Evolutionary conservation across 768 basidiomycete genomes (phyloP).

Genomic region (Auriscalpium vulgare): DNA sequence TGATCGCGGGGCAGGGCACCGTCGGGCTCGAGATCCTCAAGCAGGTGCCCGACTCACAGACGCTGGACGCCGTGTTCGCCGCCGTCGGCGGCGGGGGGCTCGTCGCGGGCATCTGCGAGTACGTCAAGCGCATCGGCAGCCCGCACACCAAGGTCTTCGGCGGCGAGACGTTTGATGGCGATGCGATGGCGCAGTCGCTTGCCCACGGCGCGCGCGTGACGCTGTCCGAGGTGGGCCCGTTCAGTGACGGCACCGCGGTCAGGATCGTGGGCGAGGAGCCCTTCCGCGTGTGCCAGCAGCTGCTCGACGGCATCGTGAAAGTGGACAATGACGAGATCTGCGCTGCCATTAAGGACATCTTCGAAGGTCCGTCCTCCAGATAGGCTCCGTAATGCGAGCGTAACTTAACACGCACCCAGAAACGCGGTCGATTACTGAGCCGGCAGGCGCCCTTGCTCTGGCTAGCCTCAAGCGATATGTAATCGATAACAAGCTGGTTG

Average conservation of each 20-base stretch:
- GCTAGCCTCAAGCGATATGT: slow-evolving; percentile 91
- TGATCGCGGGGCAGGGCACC: slow-evolving; percentile 97
- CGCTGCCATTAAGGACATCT: slow-evolving; percentile 97
- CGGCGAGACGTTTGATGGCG: slow-evolving; percentile 91
- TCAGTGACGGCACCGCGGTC: slow-evolving; percentile 96
- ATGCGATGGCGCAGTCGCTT: slow-evolving; percentile 86
- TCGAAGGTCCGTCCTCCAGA: slow-evolving; percentile 61
- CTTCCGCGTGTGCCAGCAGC: slow-evolving; percentile 82
- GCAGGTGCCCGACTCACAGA: slow-evolving; percentile 69
- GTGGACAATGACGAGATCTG: slow-evolving; percentile 96
- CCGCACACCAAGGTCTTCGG: slow-evolving; percentile 79
- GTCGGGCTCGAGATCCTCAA: slow-evolving; percentile 92
- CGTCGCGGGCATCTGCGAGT: slow-evolving; percentile 83
- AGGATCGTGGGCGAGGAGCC: slow-evolving; percentile 92
- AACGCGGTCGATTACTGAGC: slow-evolving; percentile 93
- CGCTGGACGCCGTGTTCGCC: slow-evolving; percentile 78
- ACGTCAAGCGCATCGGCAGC: slow-evolving; percentile 86
- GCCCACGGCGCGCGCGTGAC: slow-evolving; percentile 75
- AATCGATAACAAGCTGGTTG: slow-evolving; percentile 68
- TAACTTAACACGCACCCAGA: slow-evolving; percentile 38
- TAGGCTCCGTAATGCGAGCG: not conserved
- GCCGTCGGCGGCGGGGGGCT: slow-evolving; percentile 94
- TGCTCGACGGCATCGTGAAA: slow-evolving; percentile 76
- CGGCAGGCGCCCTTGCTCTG: slow-evolving; percentile 87
- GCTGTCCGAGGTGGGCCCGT: slow-evolving; percentile 86